Evolutionary conservation across 75 land plant species (phyloP).

Genomic region (Cryptomeria japonica): DNA sequence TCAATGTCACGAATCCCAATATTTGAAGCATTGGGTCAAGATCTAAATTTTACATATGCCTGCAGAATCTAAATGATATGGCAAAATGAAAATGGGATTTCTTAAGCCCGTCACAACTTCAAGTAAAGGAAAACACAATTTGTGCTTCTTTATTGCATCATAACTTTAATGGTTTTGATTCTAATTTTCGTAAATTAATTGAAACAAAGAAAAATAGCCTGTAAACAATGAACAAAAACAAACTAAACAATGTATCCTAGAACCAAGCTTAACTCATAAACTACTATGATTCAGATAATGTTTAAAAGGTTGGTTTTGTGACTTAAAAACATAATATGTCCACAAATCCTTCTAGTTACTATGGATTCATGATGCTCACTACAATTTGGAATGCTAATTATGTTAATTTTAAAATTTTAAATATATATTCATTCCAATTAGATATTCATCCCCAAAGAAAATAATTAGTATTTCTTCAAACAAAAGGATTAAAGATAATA

Average conservation of each 20-base stretch:
- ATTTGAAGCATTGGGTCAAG: constrained; percentile 4
- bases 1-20: neutral
- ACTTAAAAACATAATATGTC: neutral
- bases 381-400: neutral
- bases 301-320: neutral
- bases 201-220: neutral
- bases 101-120: neutral
- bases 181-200: neutral
- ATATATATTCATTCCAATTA: neutral
- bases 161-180: neutral
- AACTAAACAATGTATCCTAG: neutral
- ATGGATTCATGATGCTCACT: neutral
- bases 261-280: neutral
- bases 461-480: neutral
- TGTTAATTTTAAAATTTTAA: neutral
- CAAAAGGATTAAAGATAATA: neutral
- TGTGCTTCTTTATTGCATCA: neutral
- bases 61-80: neutral
- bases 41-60: constrained; percentile 8
- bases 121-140: neutral
- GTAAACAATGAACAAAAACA: neutral
- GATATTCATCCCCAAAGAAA: neutral
- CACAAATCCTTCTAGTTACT: neutral
- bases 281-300: neutral
- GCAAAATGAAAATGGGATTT: neutral